Percentiles rank a stretch among this genome's conserved stretches.
Conservation (phyloP, 2,329 filamentous ascomycete species). For the Trichoderma aggressivum region DNA sequence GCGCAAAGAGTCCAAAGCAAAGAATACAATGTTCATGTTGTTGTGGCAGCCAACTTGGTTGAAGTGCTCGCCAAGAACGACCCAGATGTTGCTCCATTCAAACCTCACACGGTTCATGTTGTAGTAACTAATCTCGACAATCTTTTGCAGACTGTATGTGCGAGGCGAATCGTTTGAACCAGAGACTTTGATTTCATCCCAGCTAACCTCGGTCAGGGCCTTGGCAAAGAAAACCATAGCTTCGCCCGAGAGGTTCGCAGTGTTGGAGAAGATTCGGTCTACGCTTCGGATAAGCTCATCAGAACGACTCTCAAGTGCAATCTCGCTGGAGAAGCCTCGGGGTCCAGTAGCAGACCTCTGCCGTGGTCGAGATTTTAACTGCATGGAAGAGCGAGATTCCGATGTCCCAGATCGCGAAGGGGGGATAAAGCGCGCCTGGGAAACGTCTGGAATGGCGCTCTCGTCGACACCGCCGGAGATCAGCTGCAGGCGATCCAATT, state of each 20-base stretch:
- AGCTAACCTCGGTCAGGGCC: slow-evolving; percentile 91
- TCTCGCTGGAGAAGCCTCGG: slow-evolving; percentile 68
- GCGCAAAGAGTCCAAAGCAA: slow-evolving; percentile 89
- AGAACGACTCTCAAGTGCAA: slow-evolving; percentile 87
- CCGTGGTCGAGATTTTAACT: slow-evolving; percentile 48
- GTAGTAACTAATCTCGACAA: slow-evolving; percentile 99
- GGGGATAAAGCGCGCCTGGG: slow-evolving; percentile 70
- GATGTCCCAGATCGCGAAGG: slow-evolving; percentile 51
- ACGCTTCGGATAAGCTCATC: slow-evolving; percentile 91
- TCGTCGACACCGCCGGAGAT: slow-evolving; percentile 95
- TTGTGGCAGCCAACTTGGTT: slow-evolving; percentile 95
- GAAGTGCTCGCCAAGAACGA: slow-evolving; percentile 96
- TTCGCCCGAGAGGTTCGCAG: slow-evolving; percentile 86
- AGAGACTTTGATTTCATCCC: slow-evolving; percentile 98
- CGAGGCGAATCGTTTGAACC: slow-evolving; percentile 92
- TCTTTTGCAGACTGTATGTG: slow-evolving; percentile 95
- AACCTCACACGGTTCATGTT: slow-evolving; percentile 99
- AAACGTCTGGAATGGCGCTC: slow-evolving; percentile 85
- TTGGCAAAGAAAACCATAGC: slow-evolving; percentile 94
- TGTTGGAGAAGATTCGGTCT: slow-evolving; percentile 95
- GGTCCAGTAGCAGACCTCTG: slow-evolving; percentile 56
- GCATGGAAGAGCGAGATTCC: slow-evolving; percentile 64
- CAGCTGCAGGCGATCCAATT: slow-evolving; percentile 90
- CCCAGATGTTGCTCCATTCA: slow-evolving; percentile 98
- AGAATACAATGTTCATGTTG: slow-evolving; percentile 96